Conservation (phyloP, 805 yeast genomes). For the Kuraishia ogatae region DNA sequence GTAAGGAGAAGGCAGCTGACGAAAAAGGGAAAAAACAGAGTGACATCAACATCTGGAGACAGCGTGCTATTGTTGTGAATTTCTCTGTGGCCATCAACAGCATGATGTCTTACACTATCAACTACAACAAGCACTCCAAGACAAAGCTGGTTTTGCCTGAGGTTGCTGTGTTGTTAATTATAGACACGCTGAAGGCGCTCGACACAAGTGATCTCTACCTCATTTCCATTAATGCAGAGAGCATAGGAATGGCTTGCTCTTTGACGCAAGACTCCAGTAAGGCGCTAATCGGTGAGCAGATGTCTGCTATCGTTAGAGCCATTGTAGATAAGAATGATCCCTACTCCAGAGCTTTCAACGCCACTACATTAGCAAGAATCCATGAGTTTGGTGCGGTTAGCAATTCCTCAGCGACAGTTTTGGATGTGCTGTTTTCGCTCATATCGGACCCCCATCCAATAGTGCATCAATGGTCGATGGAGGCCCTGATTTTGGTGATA, state of each 20-base stretch:
- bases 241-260: slow-evolving; percentile 21
- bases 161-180: slow-evolving; percentile 13
- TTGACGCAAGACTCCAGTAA: slow-evolving; percentile 13
- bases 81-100: slow-evolving; percentile 57
- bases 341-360: slow-evolving; percentile 48
- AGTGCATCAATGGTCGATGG: slow-evolving; percentile 68
- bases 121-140: slow-evolving; percentile 1
- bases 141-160: slow-evolving; percentile 11
- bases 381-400: slow-evolving; percentile 19
- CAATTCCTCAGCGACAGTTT: slow-evolving; percentile 31
- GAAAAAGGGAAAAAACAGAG: slow-evolving; percentile 7
- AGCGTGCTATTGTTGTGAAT: slow-evolving; percentile 50
- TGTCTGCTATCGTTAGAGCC: slow-evolving; percentile 49
- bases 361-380: slow-evolving; percentile 30
- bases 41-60: slow-evolving; percentile 13
- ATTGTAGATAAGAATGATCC: slow-evolving; percentile 65
- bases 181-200: slow-evolving; percentile 18
- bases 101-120: slow-evolving; percentile 18
- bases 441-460: slow-evolving; percentile 77
- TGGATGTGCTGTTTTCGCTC: slow-evolving; percentile 51
- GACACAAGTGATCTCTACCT: slow-evolving; percentile 13
- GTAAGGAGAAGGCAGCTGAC: slow-evolving; percentile 14
- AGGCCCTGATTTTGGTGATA: slow-evolving; percentile 46
- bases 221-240: slow-evolving; percentile 20
- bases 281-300: slow-evolving; percentile 25